phyloP scores from a whole-genome alignment of 2,329 filamentous ascomycete genomes.

The Xylaria sp. region DNA sequence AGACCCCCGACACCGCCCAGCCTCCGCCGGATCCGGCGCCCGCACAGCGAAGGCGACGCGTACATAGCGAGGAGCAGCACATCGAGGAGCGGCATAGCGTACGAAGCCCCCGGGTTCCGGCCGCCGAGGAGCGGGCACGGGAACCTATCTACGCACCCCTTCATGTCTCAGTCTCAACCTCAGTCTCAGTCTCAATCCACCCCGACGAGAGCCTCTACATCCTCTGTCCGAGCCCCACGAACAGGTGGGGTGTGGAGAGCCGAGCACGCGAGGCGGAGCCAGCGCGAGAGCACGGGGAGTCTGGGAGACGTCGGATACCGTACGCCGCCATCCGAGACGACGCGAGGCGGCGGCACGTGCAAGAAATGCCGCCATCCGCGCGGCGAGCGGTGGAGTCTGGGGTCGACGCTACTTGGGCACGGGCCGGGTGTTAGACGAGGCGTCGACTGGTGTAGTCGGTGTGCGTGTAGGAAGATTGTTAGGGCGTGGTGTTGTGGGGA shows the following conservation, averaged over 20 bases:
- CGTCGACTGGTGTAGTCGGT: slow-evolving; percentile 44
- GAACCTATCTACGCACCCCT: slow-evolving; percentile 40
- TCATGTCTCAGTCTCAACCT: slow-evolving; percentile 19
- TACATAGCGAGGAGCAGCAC: slow-evolving; percentile 16
- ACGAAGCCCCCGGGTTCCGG: slow-evolving; percentile 38
- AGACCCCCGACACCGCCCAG: slow-evolving; percentile 33
- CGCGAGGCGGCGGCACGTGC: slow-evolving; percentile 30
- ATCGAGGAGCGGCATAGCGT: slow-evolving; percentile 8
- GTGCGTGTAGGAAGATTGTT: slow-evolving; percentile 42
- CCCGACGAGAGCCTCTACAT: not conserved
- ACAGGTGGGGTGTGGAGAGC: not conserved
- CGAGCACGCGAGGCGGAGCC: not conserved
- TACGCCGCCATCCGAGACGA: not conserved
- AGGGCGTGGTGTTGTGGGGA: slow-evolving; percentile 39
- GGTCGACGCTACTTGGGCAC: slow-evolving; percentile 39
- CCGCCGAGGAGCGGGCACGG: slow-evolving; percentile 40
- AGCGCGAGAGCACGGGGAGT: not conserved
- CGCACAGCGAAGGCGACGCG: slow-evolving; percentile 26
- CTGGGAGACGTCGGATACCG: not conserved
- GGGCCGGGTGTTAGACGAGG: slow-evolving; percentile 40
- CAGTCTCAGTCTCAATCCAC: not conserved
- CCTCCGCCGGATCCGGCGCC: slow-evolving; percentile 27
- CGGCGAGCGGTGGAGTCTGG: slow-evolving; percentile 43
- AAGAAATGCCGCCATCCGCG: slow-evolving; percentile 41
- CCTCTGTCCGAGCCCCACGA: not conserved